phyloP scores from a whole-genome alignment of 768 basidiomycete species.

The Cyathus striatus region DNA sequence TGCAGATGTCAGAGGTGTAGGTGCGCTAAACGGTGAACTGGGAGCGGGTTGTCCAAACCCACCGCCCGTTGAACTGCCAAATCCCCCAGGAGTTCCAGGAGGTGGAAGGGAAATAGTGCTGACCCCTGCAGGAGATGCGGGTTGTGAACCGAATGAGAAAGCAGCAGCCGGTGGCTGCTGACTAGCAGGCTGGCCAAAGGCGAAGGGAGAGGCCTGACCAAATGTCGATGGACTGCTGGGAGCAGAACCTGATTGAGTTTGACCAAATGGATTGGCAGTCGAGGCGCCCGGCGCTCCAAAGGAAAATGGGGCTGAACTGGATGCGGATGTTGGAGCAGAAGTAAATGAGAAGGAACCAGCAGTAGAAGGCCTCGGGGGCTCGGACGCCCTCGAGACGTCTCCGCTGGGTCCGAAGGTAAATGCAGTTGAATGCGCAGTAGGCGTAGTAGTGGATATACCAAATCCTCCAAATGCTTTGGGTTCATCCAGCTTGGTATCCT shows the following conservation, averaged over 20 bases:
- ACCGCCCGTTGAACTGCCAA: slow-evolving; percentile 29
- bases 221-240: slow-evolving; percentile 59
- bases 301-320: slow-evolving; percentile 34
- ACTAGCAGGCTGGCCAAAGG: slow-evolving; percentile 38
- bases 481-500: slow-evolving; percentile 40
- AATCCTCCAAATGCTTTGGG: slow-evolving; percentile 46
- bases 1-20: slow-evolving; percentile 26
- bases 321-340: slow-evolving; percentile 29
- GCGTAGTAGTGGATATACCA: slow-evolving; percentile 32
- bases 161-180: slow-evolving; percentile 25
- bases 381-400: no score
- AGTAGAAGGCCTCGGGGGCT: slow-evolving; percentile 32
- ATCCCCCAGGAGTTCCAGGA: slow-evolving; percentile 30
- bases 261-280: slow-evolving; percentile 42
- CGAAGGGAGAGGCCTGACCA: slow-evolving; percentile 39
- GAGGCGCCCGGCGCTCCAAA: slow-evolving; percentile 34
- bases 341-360: slow-evolving; percentile 45
- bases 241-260: slow-evolving; percentile 36
- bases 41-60: slow-evolving; percentile 31
- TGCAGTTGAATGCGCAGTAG: no score
- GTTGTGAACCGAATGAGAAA: slow-evolving; percentile 55
- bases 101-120: slow-evolving; percentile 31
- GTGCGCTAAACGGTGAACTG: slow-evolving; percentile 41
- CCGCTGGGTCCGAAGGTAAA: no score
- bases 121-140: slow-evolving; percentile 49